Evolutionary conservation across 2,329 filamentous ascomycete genomes (phyloP).

Genomic region (Didymella glomerata): DNA sequence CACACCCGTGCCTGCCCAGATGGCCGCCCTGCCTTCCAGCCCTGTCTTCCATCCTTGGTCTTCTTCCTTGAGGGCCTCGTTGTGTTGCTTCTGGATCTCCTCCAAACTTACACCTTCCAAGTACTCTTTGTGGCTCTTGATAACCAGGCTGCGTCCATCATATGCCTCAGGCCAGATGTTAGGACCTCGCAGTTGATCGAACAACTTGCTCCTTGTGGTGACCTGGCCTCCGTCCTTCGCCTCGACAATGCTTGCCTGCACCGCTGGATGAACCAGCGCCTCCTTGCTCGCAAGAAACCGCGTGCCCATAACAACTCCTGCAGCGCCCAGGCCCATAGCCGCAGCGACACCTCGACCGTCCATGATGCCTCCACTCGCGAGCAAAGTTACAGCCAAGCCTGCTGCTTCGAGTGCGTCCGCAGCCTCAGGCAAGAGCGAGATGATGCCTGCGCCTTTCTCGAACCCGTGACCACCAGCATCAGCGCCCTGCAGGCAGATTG

Average conservation of each 20-base stretch:
- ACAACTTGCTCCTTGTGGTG: conserved; percentile 61
- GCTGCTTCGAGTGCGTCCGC: conserved; percentile 56
- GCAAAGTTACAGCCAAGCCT: conserved; percentile 46
- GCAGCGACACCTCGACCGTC: conserved; percentile 68
- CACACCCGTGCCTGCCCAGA: conserved; percentile 66
- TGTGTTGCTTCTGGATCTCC: conserved; percentile 54
- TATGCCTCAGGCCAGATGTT: conserved; percentile 67
- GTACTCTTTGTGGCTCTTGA: conserved; percentile 59
- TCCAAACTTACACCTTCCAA: conserved; percentile 52
- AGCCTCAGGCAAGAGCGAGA: conserved; percentile 67
- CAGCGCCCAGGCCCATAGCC: conserved; percentile 62
- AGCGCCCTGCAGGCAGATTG: conserved; percentile 69
- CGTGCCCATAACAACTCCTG: conserved; percentile 69
- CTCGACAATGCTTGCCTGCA: conserved; percentile 56
- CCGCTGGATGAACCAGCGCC: conserved; percentile 55
- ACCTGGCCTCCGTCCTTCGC: conserved; percentile 60
- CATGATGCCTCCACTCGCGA: conserved; percentile 68
- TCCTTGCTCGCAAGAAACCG: conserved; percentile 66
- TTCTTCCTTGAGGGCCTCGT: conserved; percentile 58
- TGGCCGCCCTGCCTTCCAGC: conserved; percentile 64
- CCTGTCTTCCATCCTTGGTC: conserved; percentile 61
- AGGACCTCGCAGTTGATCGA: conserved; percentile 64
- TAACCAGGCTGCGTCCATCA: conserved; percentile 64
- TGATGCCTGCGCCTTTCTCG: conserved; percentile 62
- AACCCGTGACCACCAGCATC: conserved; percentile 73